Base-by-base conservation (phyloP, 1,284 basidiomycete species). In the Ganoderma meredithae region DNA sequence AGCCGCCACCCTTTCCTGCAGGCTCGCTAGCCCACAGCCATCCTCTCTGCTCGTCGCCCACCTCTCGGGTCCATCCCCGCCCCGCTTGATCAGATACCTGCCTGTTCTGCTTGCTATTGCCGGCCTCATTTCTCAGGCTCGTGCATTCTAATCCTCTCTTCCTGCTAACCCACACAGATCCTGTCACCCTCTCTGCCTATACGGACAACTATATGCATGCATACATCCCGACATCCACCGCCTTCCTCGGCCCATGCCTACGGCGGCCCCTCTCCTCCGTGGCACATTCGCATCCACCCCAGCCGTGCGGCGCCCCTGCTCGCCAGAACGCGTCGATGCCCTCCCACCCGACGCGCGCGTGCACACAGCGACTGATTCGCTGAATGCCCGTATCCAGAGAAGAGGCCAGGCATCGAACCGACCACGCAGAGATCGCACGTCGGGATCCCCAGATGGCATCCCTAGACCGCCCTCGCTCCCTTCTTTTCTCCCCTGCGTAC, bases 401-500 rank as follows among this genome's bases (percentile, higher is more conserved):
- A 60, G 22, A 49, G 5, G 25, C 47, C 12, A 43, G 13, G 13
- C 58, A 60, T 41, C 5, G n/a, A 25, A 40, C 39, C 39, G 13
- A 25, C 22, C 52, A 27, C 52, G 52, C 40, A 55, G 40, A 56
- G 53, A 56, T 49, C 47, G 47, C 47, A 25, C 22, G 47, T 49
- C 47, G 47, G 47, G 47, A 49, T 56, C 62, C 39, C 47, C 62
- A 63, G 49, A 63, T 63, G 49, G 13, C 62, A 63, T 63, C 62
- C 62, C 47, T 49, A 1, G 12, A 49, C 47, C 36, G 27, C 62
- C 40, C 25, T 63, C 41, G 36, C 52, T 25, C 19, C 17, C 61
- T 44, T 52, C 43, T 27, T 27, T 47, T 27, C 13, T 47, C 47
- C 60, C 47, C 61, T n/a, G 53, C 62, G 62, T 63, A 55, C 62